These are phyloP conservation scores for Apiospora aurea DNA, from an alignment of 2,329 filamentous ascomycete genomes.

Conservation along the genomic window DNA sequence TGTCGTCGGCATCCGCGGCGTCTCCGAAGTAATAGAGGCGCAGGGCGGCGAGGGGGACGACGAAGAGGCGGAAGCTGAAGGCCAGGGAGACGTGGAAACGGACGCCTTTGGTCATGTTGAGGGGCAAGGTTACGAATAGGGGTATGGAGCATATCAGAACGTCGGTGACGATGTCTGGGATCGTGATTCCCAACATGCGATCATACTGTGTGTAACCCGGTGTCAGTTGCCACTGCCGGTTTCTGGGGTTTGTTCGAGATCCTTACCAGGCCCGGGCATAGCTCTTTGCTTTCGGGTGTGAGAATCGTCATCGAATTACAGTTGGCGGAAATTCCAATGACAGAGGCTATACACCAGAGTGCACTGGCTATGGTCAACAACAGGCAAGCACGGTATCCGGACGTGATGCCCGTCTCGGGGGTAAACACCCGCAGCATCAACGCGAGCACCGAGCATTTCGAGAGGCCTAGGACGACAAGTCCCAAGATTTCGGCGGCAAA, in stretches of 20 bases:
- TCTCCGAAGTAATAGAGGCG: slow-evolving; percentile 28
- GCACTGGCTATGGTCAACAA: slow-evolving; percentile 27
- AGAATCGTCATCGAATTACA: slow-evolving; percentile 26
- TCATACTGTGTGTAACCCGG: not conserved
- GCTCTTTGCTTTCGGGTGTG: slow-evolving; percentile 10
- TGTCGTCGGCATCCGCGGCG: slow-evolving; percentile 28
- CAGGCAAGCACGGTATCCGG: slow-evolving; percentile 26
- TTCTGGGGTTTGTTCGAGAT: not conserved
- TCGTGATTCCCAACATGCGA: slow-evolving; percentile 19
- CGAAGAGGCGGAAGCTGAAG: slow-evolving; percentile 34
- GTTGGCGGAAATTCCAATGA: slow-evolving; percentile 19
- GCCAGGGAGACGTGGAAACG: slow-evolving; percentile 33
- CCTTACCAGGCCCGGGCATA: slow-evolving; percentile 29
- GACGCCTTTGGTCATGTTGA: slow-evolving; percentile 31
- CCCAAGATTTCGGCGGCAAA: slow-evolving; percentile 27
- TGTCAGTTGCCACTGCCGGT: too few species aligned
- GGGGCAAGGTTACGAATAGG: slow-evolving; percentile 27
- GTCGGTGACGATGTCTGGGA: slow-evolving; percentile 30
- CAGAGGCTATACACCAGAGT: slow-evolving; percentile 28
- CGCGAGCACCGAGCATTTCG: slow-evolving; percentile 33
- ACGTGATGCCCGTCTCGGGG: slow-evolving; percentile 27
- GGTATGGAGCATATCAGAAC: slow-evolving; percentile 31
- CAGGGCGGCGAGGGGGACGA: slow-evolving; percentile 29
- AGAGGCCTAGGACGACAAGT: slow-evolving; percentile 27
- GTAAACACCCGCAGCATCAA: slow-evolving; percentile 32